A percentile compares a stretch with the other conserved stretches of the same genome.
Evolutionary conservation across 1,139 yeast genomes (phyloP).

Genomic region (Hemisphaericaspora lyxosophila): DNA sequence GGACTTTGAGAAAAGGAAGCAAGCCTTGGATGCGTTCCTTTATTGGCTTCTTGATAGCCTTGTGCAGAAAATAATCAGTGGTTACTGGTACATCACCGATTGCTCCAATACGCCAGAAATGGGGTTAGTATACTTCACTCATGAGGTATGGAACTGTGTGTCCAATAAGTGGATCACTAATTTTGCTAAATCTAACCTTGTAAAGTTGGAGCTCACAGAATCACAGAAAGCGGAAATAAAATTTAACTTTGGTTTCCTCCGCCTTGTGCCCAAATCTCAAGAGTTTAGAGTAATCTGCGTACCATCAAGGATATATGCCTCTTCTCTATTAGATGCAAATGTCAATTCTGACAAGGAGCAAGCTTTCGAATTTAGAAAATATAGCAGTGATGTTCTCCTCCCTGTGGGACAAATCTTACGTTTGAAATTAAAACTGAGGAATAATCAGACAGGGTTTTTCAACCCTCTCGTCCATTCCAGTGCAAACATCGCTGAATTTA

Average conservation of each 20-base stretch:
- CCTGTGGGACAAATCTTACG: slow-evolving; percentile 23
- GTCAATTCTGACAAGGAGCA: slow-evolving; percentile 11
- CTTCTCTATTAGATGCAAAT: slow-evolving; percentile 7
- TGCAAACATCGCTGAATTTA: slow-evolving; percentile 25
- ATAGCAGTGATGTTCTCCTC: slow-evolving; percentile 19
- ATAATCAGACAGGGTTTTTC: slow-evolving; percentile 1
- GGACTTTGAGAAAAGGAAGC: slow-evolving; percentile 33
- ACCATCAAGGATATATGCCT: slow-evolving; percentile 39
- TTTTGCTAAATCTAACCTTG: slow-evolving; percentile 37
- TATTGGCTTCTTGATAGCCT: slow-evolving; percentile 58
- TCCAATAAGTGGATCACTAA: slow-evolving; percentile 39
- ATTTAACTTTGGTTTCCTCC: slow-evolving; percentile 34
- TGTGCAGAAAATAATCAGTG: slow-evolving; percentile 47
- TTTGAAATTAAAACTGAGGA: slow-evolving; percentile 11
- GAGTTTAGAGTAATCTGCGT: slow-evolving; percentile 62
- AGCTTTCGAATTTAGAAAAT: slow-evolving; percentile 17
- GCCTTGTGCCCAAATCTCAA: slow-evolving; percentile 55
- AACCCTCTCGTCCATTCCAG: slow-evolving; percentile 29
- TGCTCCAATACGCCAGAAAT: slow-evolving; percentile 33
- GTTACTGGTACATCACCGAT: slow-evolving; percentile 71
- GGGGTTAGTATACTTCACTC: slow-evolving; percentile 51
- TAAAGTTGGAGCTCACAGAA: slow-evolving; percentile 12
- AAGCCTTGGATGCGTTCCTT: slow-evolving; percentile 42
- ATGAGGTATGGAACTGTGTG: slow-evolving; percentile 55
- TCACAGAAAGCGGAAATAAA: neutral